phyloP scores from a whole-genome alignment of 2,329 filamentous ascomycete species.

The Elsinoe perseae region DNA sequence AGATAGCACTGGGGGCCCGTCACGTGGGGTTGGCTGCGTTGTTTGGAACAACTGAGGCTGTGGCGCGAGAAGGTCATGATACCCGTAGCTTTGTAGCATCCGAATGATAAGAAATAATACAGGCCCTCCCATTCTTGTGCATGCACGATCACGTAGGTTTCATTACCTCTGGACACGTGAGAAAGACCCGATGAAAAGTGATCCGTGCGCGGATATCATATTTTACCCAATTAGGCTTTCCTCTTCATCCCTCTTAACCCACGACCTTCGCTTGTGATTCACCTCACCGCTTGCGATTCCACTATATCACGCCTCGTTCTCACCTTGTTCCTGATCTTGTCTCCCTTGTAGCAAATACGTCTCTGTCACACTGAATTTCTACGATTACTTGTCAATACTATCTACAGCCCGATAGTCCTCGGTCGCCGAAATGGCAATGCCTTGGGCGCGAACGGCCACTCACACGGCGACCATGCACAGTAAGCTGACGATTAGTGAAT shows the following conservation, averaged over 20 bases:
- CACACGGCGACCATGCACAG: neutral
- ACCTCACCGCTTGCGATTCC: too few species aligned
- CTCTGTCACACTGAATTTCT: neutral
- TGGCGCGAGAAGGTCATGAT: too few species aligned
- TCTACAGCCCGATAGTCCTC: neutral
- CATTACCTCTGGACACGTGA: conserved; percentile 11
- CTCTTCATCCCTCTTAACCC: neutral
- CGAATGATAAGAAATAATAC: too few species aligned
- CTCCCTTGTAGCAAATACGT: too few species aligned
- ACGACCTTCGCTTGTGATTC: neutral
- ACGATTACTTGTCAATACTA: neutral
- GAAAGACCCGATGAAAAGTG: neutral
- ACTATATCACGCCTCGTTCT: neutral
- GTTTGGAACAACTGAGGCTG: too few species aligned
- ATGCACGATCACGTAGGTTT: too few species aligned
- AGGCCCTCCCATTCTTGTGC: too few species aligned
- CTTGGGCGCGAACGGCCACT: neutral
- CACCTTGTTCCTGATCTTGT: neutral
- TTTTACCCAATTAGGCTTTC: neutral
- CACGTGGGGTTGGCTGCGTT: too few species aligned
- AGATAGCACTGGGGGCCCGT: too few species aligned
- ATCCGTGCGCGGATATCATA: neutral
- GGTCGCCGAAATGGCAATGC: neutral
- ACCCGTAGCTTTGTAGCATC: too few species aligned
- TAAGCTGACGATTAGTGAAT: neutral